A percentile compares a stretch with the other conserved stretches of the same genome.
phyloP scores from a whole-genome alignment of 2,329 filamentous ascomycete genomes.

The Botryotinia narcissicola region DNA sequence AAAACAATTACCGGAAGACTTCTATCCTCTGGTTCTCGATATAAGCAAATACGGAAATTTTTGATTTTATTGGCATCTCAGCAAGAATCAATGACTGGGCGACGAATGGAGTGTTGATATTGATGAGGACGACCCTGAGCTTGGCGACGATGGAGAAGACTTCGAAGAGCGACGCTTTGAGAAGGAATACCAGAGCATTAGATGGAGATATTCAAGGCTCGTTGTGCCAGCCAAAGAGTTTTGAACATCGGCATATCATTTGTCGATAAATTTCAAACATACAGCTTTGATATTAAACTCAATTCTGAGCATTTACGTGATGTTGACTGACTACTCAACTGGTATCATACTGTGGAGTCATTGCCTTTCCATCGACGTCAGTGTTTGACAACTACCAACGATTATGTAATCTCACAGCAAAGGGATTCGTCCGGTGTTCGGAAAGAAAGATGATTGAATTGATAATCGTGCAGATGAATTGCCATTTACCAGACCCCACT shows the following conservation, averaged over 20 bases:
- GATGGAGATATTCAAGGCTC: neutral
- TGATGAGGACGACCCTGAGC: neutral
- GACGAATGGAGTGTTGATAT: neutral
- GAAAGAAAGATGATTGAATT: slow-evolving; percentile 1
- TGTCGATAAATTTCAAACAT: neutral
- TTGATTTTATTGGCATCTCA: neutral
- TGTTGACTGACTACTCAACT: neutral
- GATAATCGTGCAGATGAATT: slow-evolving; percentile 12
- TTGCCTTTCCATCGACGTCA: neutral
- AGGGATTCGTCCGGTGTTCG: slow-evolving; percentile 2
- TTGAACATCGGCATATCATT: neutral
- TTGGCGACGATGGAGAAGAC: neutral
- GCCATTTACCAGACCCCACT: slow-evolving; percentile 10
- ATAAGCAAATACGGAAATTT: neutral
- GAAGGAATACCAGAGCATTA: neutral
- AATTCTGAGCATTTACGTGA: neutral
- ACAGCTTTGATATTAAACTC: neutral
- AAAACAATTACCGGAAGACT: neutral
- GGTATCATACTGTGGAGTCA: neutral
- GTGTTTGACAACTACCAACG: neutral
- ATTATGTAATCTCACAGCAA: neutral
- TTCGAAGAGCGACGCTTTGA: neutral
- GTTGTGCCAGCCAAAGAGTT: neutral
- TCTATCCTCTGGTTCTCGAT: neutral
- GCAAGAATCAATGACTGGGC: neutral